A percentile compares a stretch with the other conserved stretches of the same genome.
Conservation (phyloP, 805 yeast genomes). For the Ogataea neopini region DNA sequence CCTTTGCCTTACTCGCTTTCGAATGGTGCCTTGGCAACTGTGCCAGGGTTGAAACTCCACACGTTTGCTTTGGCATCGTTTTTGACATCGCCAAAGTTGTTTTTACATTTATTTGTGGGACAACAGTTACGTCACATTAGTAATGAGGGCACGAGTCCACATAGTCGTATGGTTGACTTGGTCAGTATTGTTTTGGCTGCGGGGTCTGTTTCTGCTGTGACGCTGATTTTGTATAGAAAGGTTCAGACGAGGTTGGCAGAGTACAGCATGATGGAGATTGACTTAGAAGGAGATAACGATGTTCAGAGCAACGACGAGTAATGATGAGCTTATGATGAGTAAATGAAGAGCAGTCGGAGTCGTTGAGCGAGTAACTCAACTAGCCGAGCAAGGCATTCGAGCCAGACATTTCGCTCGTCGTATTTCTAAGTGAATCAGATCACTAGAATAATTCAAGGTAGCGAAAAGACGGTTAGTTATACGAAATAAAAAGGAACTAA, state of each 20-base stretch:
- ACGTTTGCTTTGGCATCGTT: constrained; percentile 72
- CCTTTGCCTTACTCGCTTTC: constrained; percentile 93
- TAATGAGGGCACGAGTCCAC: constrained; percentile 44
- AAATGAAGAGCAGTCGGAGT: no score
- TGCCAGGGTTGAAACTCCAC: constrained; percentile 67
- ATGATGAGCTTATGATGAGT: no score
- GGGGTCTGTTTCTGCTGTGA: constrained; percentile 54
- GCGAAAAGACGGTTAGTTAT: no score
- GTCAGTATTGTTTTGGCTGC: constrained; percentile 60
- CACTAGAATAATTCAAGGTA: no score
- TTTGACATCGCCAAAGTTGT: constrained; percentile 77
- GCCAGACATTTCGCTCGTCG: no score
- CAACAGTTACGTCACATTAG: constrained; percentile 71
- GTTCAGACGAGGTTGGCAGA: constrained; percentile 39
- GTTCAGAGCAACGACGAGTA: no score
- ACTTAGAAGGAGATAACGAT: constrained; percentile 2
- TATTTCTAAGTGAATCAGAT: no score
- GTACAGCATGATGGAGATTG: constrained; percentile 7
- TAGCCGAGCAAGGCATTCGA: no score
- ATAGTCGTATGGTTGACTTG: constrained; percentile 60
- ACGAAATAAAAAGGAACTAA: no score
- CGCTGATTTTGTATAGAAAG: constrained; percentile 65
- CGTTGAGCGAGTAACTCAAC: no score
- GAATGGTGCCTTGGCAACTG: constrained; percentile 88
- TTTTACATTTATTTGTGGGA: constrained; percentile 79